Percentiles rank a stretch among this genome's conserved stretches.
phyloP scores from a whole-genome alignment of 2,329 filamentous ascomycete species.

The Cercospora zeina region DNA sequence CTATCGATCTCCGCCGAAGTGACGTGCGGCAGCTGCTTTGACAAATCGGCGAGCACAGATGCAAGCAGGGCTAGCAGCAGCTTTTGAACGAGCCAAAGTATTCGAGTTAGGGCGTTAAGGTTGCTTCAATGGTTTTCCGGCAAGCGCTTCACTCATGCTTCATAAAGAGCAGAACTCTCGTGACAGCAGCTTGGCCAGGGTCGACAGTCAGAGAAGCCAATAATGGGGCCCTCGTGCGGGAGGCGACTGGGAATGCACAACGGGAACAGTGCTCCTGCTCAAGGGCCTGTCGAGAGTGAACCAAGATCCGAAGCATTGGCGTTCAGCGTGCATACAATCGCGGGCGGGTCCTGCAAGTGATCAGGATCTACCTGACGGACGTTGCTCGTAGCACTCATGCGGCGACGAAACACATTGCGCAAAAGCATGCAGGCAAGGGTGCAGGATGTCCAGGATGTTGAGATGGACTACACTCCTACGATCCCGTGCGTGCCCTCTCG shows the following conservation, averaged over 20 bases:
- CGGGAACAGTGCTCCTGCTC: conserved; percentile 23
- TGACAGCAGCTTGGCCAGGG: conserved; percentile 21
- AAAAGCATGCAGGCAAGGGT: conserved; percentile 30
- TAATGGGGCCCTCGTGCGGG: conserved; percentile 28
- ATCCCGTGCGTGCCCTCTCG: conserved; percentile 27
- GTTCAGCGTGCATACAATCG: conserved; percentile 28
- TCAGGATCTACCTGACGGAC: conserved; percentile 29
- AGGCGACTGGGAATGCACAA: conserved; percentile 28
- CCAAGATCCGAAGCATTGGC: conserved; percentile 31
- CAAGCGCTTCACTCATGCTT: conserved; percentile 19
- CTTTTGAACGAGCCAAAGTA: conserved; percentile 22
- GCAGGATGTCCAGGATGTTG: conserved; percentile 27
- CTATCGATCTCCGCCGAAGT: conserved; percentile 7
- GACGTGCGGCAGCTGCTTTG: conserved; percentile 13
- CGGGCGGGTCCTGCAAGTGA: conserved; percentile 30
- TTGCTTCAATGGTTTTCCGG: conserved; percentile 26
- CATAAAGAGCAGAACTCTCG: conserved; percentile 22
- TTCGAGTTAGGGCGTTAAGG: conserved; percentile 26
- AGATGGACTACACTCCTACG: conserved; percentile 23
- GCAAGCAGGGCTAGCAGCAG: conserved; percentile 22
- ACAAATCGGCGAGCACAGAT: conserved; percentile 22
- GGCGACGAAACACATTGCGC: conserved; percentile 33
- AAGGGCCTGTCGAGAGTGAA: conserved; percentile 24
- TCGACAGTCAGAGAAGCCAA: conserved; percentile 18
- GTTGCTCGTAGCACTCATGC: conserved; percentile 31